Base-by-base conservation (phyloP, 2,329 filamentous ascomycete genomes). In the Penicillium polonicum region DNA sequence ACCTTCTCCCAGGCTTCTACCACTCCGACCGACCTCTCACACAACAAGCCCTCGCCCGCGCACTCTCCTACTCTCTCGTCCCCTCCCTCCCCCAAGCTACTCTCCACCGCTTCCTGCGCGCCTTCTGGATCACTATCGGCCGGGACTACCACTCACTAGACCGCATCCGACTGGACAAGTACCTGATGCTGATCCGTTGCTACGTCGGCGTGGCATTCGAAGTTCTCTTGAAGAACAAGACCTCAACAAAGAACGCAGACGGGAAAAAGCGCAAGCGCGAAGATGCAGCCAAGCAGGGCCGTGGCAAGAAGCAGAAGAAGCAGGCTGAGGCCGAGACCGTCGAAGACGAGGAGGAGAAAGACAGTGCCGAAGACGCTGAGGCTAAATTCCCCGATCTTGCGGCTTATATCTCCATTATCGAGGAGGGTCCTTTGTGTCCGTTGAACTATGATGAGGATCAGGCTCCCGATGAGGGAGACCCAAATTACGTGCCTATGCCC, bases 11-110 rank as follows among this genome's bases (percentile, higher is more conserved):
- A 82, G 88, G 88, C 70, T 85, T 94, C 69, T 97, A 91, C 88
- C 94, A 96, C 87, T 91, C 88, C 74, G 92, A 97, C 80, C 90
- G 92, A 48, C 88, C 92, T 12, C 78, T 87, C n/a, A 88, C 90
- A 3, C 93, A 97, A 79, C 92, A 96, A 80, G 84, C 84, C 43
- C 88, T 97, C 45, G 89, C 90, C 65, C 78, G 82, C 64, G 88
- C 92, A 61, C 88, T 97, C 55, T 89, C 92, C 43, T 83, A 76
- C 68, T 68, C 78, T 1, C 85, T 97, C 48, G 74, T 89, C 44
- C 81, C 83, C 61, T 77, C 82, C 23, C 78, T 93, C 29, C 83
- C 84, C 39, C 70, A 70, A 76, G 56, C 75, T 38, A 76, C 74
- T 17, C 65, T 77, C 6, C 72, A 78, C 45, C 74, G 75, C 2